phyloP scores from a whole-genome alignment of 2,329 filamentous ascomycete species.

The Talaromyces sp. region DNA sequence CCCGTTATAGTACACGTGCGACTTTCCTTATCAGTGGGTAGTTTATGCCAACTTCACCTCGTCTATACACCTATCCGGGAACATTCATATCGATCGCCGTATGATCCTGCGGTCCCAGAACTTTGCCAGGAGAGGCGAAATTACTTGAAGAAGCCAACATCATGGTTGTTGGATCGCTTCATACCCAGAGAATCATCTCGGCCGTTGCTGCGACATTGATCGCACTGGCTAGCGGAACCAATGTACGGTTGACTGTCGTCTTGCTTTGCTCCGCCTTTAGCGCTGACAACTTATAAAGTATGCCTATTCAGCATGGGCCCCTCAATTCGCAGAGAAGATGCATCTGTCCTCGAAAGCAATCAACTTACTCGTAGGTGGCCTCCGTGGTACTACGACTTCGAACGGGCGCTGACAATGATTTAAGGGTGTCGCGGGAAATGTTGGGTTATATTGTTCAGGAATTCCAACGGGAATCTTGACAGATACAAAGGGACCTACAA shows the following conservation, averaged over 20 bases:
- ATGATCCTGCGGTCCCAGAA: not conserved
- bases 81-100: not conserved
- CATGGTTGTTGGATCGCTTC: conserved; percentile 25
- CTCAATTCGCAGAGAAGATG: conserved; percentile 84
- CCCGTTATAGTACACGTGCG: not conserved
- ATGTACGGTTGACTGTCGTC: conserved; percentile 49
- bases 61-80: not conserved
- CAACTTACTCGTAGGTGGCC: conserved; percentile 70
- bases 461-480: conserved; percentile 86
- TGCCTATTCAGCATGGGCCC: conserved; percentile 96
- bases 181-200: conserved; percentile 65
- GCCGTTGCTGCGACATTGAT: conserved; percentile 81
- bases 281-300: conserved; percentile 55
- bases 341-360: conserved; percentile 86
- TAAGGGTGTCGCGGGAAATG: conserved; percentile 50
- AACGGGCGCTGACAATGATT: not conserved
- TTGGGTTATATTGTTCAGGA: conserved; percentile 91
- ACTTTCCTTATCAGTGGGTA: not conserved
- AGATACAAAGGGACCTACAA: conserved; percentile 73
- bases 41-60: not conserved
- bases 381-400: not conserved
- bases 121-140: not conserved
- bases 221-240: conserved; percentile 85
- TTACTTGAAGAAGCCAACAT: not conserved
- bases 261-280: not conserved